Conservation (phyloP, 805 yeast species). For the Metschnikowia reukaufii region DNA sequence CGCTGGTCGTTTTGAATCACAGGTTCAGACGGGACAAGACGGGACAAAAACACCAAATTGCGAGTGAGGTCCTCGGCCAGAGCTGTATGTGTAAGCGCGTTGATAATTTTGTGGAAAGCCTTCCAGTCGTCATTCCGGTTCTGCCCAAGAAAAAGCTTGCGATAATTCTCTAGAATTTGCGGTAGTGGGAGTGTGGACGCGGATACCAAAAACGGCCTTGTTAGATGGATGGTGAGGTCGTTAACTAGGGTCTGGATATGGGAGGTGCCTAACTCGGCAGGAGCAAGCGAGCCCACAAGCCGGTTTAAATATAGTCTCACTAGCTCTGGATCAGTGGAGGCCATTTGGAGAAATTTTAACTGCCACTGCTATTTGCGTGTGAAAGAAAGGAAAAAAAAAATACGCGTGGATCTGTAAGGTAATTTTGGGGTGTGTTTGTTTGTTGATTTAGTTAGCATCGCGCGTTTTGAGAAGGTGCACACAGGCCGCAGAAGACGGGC, state of each 20-base stretch:
- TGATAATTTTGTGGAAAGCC: conserved; percentile 31
- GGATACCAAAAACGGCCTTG: conserved; percentile 1
- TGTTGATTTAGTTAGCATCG: conserved; percentile 8
- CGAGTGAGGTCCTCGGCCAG: conserved; percentile 33
- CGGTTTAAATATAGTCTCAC: conserved; percentile 34
- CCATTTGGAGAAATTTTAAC: conserved; percentile 3
- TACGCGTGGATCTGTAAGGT: conserved; percentile 1
- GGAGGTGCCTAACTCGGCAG: conserved; percentile 37
- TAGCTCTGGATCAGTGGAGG: conserved; percentile 28
- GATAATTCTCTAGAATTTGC: conserved; percentile 24
- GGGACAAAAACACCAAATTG: conserved; percentile 35
- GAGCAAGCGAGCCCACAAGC: conserved; percentile 37
- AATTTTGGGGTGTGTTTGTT: background rate
- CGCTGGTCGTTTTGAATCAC: background rate
- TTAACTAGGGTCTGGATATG: conserved; percentile 31
- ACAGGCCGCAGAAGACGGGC: conserved; percentile 1
- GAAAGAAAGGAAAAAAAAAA: background rate
- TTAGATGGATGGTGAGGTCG: conserved; percentile 25
- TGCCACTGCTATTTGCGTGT: background rate
- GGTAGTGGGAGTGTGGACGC: conserved; percentile 19
- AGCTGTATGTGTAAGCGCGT: conserved; percentile 28
- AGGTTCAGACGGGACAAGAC: conserved; percentile 10
- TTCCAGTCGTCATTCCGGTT: conserved; percentile 33
- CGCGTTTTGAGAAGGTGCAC: conserved; percentile 10
- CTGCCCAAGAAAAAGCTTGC: conserved; percentile 26